Percentiles rank a stretch among this genome's conserved stretches.
Conservation (phyloP, 1,284 basidiomycete genomes). For the Sparassis latifolia region DNA sequence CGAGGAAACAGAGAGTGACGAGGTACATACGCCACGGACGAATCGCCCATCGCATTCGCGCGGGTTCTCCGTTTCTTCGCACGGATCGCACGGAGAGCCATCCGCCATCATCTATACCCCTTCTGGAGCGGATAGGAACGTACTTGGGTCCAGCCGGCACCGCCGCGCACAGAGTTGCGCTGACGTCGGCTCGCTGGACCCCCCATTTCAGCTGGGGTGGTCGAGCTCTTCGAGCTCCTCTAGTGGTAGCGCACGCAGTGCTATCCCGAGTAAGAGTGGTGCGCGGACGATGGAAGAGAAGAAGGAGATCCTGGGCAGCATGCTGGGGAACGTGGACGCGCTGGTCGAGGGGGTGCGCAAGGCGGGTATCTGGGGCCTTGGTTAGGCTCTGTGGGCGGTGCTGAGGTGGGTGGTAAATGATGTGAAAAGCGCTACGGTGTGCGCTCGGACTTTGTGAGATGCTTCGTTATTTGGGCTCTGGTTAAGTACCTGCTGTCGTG, state of each 20-base stretch:
- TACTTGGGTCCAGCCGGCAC: constrained; percentile 9
- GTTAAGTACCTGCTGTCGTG: not conserved
- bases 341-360: constrained; percentile 79
- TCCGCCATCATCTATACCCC: not conserved
- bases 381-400: constrained; percentile 3
- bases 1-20: constrained; percentile 11
- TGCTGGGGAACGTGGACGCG: constrained; percentile 85
- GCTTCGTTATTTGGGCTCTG: no score
- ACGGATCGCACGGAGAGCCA: constrained; percentile 7
- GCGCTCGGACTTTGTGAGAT: no score
- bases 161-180: constrained; percentile 24
- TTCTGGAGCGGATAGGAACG: constrained; percentile 1
- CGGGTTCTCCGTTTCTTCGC: constrained; percentile 9
- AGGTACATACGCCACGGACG: constrained; percentile 5
- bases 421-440: not conserved
- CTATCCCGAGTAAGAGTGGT: constrained; percentile 11
- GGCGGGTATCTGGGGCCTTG: constrained; percentile 76
- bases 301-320: constrained; percentile 70
- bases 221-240: not conserved
- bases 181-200: constrained; percentile 12
- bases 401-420: constrained; percentile 1
- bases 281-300: constrained; percentile 76
- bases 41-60: constrained; percentile 11
- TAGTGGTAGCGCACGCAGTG: constrained; percentile 5
- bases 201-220: not conserved